Evolutionary conservation across 2,329 filamentous ascomycete species (phyloP).

Genomic region (Hypoxylon sp.): DNA sequence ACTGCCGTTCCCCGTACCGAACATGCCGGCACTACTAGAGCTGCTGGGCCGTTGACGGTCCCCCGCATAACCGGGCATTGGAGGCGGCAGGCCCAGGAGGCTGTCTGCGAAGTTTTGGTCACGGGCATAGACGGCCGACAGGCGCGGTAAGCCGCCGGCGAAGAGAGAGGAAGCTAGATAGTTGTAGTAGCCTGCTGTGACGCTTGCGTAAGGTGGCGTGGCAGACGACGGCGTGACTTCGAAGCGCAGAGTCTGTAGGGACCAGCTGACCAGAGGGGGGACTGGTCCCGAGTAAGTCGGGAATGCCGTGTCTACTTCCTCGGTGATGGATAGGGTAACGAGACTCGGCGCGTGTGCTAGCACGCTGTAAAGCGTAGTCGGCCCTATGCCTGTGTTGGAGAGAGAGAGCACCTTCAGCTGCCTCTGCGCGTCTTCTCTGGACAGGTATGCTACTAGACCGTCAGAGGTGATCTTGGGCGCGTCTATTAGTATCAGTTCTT

Average conservation of each 20-base stretch:
- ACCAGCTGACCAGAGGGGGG: slow-evolving; percentile 71
- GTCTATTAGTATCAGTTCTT: slow-evolving; percentile 76
- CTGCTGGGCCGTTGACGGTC: slow-evolving; percentile 48
- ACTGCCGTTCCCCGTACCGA: slow-evolving; percentile 35
- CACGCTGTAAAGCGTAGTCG: slow-evolving; percentile 67
- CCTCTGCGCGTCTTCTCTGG: slow-evolving; percentile 64
- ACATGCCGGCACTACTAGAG: slow-evolving; percentile 45
- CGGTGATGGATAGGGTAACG: slow-evolving; percentile 62
- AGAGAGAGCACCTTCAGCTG: slow-evolving; percentile 74
- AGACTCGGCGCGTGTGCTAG: slow-evolving; percentile 65
- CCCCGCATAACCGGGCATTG: slow-evolving; percentile 56
- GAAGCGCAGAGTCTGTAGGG: slow-evolving; percentile 77
- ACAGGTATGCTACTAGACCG: slow-evolving; percentile 75
- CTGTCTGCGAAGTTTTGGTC: slow-evolving; percentile 84
- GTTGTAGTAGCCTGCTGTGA: slow-evolving; percentile 75
- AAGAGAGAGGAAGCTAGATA: slow-evolving; percentile 88
- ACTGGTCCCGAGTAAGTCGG: slow-evolving; percentile 57
- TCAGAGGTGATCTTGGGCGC: slow-evolving; percentile 74
- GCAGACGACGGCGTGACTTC: slow-evolving; percentile 74
- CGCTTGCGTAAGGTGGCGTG: slow-evolving; percentile 64
- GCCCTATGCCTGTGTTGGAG: slow-evolving; percentile 73
- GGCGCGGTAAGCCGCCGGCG: slow-evolving; percentile 74
- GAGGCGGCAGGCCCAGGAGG: slow-evolving; percentile 74
- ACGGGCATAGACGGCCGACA: slow-evolving; percentile 83
- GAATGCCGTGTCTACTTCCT: slow-evolving; percentile 59